Conservation (phyloP, 768 basidiomycete species). For the Tricholomella constricta region DNA sequence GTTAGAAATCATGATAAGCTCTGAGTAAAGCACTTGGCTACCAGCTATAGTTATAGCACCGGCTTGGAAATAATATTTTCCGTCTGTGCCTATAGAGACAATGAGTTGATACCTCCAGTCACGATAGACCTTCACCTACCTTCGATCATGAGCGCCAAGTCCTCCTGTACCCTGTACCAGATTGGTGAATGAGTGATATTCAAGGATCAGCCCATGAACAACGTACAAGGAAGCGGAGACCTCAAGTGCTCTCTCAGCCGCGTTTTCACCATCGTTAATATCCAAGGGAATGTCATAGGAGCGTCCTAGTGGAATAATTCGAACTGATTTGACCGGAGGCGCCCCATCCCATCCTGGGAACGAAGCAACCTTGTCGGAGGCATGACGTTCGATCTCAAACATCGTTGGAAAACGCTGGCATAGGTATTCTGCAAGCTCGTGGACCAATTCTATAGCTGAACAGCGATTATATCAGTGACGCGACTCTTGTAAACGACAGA, state of each 20-base stretch:
- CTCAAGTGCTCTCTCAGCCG: slow-evolving; percentile 56
- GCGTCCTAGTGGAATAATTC: slow-evolving; percentile 47
- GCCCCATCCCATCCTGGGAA: slow-evolving; percentile 46
- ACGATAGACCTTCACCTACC: slow-evolving; percentile 42
- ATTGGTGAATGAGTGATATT: background rate
- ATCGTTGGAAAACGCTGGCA: slow-evolving; percentile 60
- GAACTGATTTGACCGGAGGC: slow-evolving; percentile 52
- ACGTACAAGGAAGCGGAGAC: slow-evolving; percentile 65
- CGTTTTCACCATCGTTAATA: slow-evolving; percentile 32
- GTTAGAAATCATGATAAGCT: background rate
- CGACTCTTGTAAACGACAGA: background rate
- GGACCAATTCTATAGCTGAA: slow-evolving; percentile 64
- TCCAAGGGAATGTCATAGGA: slow-evolving; percentile 53
- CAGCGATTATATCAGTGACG: background rate
- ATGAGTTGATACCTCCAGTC: too few relatives aligned
- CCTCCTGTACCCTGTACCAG: slow-evolving; percentile 51
- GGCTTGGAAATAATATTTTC: slow-evolving; percentile 73
- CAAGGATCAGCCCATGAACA: background rate
- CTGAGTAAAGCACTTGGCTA: slow-evolving; percentile 26
- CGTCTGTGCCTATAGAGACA: slow-evolving; percentile 55
- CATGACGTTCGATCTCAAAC: slow-evolving; percentile 53
- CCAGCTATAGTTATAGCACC: slow-evolving; percentile 70
- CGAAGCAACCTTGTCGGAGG: slow-evolving; percentile 16
- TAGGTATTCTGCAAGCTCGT: slow-evolving; percentile 70
- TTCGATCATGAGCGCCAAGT: slow-evolving; percentile 63